Conservation (phyloP, 2,329 filamentous ascomycete species). For the Fusarium udum region DNA sequence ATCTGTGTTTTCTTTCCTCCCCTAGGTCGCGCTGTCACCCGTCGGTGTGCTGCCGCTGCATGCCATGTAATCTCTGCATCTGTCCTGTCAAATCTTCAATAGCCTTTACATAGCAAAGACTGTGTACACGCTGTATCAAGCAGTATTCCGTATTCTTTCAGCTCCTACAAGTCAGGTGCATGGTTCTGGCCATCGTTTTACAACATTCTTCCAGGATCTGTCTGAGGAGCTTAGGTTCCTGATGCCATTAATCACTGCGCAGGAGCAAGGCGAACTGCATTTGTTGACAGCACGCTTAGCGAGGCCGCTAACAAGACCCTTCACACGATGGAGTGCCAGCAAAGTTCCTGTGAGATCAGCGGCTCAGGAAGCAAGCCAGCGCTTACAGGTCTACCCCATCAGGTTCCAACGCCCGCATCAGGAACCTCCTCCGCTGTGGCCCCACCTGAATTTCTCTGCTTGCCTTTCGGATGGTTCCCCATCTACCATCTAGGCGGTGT, state of each 20-base stretch:
- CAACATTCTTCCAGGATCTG: too few species aligned
- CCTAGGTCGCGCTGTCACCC: background rate
- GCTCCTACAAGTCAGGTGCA: background rate
- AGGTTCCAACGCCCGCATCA: background rate
- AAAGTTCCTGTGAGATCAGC: background rate
- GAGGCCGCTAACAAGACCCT: background rate
- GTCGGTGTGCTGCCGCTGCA: background rate
- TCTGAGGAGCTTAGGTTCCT: accelerated
- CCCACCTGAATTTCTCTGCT: background rate
- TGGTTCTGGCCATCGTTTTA: background rate
- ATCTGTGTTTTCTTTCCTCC: too few species aligned
- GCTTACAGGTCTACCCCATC: background rate
- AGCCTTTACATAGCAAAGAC: background rate
- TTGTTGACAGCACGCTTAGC: background rate
- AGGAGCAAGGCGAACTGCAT: background rate
- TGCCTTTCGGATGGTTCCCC: background rate
- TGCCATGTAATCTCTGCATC: background rate
- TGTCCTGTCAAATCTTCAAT: background rate
- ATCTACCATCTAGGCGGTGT: too few species aligned
- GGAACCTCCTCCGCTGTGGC: background rate
- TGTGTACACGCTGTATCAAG: background rate
- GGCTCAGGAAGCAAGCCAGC: background rate
- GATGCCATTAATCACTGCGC: background rate
- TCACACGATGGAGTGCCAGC: background rate
- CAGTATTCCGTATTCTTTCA: background rate